A percentile compares a stretch with the other conserved stretches of the same genome.
Conservation (phyloP, 192 early-diverging fungal genomes). For the Martensiomyces pterosporus region DNA sequence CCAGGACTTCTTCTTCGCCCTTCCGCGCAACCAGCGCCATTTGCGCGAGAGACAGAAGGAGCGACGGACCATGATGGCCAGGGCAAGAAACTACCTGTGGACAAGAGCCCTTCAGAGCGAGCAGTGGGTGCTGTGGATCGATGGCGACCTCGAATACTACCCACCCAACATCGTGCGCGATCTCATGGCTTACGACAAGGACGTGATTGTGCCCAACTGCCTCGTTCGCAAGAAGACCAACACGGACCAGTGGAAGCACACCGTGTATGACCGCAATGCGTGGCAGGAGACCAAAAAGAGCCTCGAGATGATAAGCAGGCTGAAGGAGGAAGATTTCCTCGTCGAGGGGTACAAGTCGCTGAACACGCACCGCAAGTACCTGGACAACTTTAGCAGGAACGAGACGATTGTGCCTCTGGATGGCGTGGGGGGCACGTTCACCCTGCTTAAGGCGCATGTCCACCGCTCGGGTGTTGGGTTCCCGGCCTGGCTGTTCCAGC, state of each 20-base stretch:
- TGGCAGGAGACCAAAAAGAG: slow-evolving; percentile 64
- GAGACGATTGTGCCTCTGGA: slow-evolving; percentile 55
- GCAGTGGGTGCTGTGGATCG: slow-evolving; percentile 72
- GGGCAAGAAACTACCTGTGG: slow-evolving; percentile 60
- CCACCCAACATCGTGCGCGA: slow-evolving; percentile 56
- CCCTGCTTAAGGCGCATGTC: slow-evolving; percentile 59
- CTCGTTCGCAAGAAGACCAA: slow-evolving; percentile 35
- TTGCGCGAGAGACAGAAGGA: slow-evolving; percentile 54
- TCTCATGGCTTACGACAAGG: slow-evolving; percentile 61
- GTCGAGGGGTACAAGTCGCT: slow-evolving; percentile 46
- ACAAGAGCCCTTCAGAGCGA: slow-evolving; percentile 55
- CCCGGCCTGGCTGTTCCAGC: slow-evolving; percentile 58
- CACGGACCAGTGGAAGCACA: slow-evolving; percentile 51
- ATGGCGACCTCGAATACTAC: slow-evolving; percentile 67
- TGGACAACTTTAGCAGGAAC: slow-evolving; percentile 41
- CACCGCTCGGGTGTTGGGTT: slow-evolving; percentile 66
- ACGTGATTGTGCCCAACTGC: slow-evolving; percentile 65
- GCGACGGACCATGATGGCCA: slow-evolving; percentile 59
- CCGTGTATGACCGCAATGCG: slow-evolving; percentile 64
- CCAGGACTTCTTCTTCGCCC: slow-evolving; percentile 52
- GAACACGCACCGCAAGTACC: slow-evolving; percentile 39
- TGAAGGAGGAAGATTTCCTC: slow-evolving; percentile 37
- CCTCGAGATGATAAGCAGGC: slow-evolving; percentile 36
- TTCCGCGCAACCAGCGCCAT: slow-evolving; percentile 56
- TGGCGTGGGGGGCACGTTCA: slow-evolving; percentile 66